phyloP scores from a whole-genome alignment of 2,329 filamentous ascomycete genomes.

The Aureobasidium sp. region DNA sequence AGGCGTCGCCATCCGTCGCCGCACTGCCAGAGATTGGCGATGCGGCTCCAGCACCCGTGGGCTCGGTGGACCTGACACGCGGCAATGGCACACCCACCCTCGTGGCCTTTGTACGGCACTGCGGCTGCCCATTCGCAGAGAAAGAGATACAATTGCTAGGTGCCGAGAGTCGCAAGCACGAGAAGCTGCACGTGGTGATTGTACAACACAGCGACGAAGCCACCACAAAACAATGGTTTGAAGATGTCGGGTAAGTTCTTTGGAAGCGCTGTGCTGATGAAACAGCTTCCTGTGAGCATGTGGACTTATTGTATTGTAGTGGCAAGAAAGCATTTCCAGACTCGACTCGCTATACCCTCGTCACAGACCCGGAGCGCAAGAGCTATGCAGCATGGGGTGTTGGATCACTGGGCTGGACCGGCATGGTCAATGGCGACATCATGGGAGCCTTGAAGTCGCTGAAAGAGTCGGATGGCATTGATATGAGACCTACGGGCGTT shows the following conservation, averaged over 20 bases:
- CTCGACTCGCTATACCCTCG: constrained; percentile 32
- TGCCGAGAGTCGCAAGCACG: constrained; percentile 44
- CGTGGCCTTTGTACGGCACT: constrained; percentile 64
- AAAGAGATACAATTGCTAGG: constrained; percentile 45
- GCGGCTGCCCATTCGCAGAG: constrained; percentile 62
- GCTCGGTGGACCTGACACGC: neutral
- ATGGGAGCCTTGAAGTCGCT: constrained; percentile 16
- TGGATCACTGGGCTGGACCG: constrained; percentile 53
- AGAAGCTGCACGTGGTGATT: constrained; percentile 51
- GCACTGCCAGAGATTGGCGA: constrained; percentile 15
- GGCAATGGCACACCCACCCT: constrained; percentile 46
- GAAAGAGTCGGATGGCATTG: constrained; percentile 18
- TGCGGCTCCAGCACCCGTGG: constrained; percentile 12
- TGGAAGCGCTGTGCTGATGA: neutral
- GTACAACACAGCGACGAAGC: constrained; percentile 53
- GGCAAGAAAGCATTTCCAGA: constrained; percentile 16
- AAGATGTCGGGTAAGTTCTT: constrained; percentile 15
- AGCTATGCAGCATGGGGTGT: constrained; percentile 62
- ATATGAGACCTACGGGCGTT: constrained; percentile 31
- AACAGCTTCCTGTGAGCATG: neutral
- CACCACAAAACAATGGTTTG: constrained; percentile 53
- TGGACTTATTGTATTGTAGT: constrained; percentile 19
- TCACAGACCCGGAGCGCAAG: constrained; percentile 55
- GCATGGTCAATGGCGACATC: constrained; percentile 45
- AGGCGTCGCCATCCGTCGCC: constrained; percentile 1